Base-by-base conservation (phyloP, 257 asterid species). In the Gynochthodes officinalis region DNA sequence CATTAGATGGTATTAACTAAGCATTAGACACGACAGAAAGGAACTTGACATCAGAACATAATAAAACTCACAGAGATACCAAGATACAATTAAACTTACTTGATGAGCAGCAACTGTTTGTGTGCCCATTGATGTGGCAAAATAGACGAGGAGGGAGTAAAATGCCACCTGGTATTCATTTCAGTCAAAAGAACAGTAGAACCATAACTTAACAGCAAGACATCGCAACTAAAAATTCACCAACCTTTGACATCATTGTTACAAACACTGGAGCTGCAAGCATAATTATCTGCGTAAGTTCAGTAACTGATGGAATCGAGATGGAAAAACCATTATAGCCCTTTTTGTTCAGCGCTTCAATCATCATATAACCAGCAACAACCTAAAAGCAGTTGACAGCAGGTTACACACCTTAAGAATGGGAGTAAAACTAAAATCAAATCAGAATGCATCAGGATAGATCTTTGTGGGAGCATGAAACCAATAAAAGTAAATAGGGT, bases 251-350 rank as follows among this genome's bases (percentile, higher is more conserved):
- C 89, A 87, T 86, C 98, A 94, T 94, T 74, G 91, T 94, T 73
- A 91, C 65, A 77, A 94, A 94, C 27, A 91, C 96, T 74, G 99
- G 99, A 78, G 95, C 97, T 73, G 99, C 96, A 77, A 94, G 89
- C 74, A 53, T 78, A 84, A 94, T 82, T 79, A 91, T 84, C 84
- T 91, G 88, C 76, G 77, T 81, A 80, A 91, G 86, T 77, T 89
- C 90, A 72, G 75, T 77, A 30, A 79, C 69, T 73, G 96, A 89
- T 73, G 99, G 98, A 75, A 91, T 52, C 75, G 98, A 87, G 75
- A 91, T 73, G 73, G 95, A 80, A 85, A 82, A 91, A 67, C 99
- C 97, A 74, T 88, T 87, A 80, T 87, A 94, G 18, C 97, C 98
- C 86, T 94, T 91, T 52, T 49, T 82, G 71, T 78, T 92, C 75